Conservation (phyloP, 768 basidiomycete genomes). For the Gloeostereum incarnatum region DNA sequence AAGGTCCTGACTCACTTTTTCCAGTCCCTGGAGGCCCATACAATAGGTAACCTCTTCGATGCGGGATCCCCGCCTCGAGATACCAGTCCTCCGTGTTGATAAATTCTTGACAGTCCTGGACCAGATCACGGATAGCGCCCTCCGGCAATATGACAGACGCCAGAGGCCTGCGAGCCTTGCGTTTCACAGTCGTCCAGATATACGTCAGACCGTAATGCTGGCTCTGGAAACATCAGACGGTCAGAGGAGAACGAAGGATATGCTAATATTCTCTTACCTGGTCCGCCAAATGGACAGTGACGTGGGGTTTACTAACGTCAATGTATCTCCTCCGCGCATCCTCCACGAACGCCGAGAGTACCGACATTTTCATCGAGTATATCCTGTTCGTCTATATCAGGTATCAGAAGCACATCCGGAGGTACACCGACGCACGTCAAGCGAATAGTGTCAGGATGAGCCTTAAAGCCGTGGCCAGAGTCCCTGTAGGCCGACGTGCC, state of each 20-base stretch:
- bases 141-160: conserved; percentile 42
- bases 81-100: conserved; percentile 50
- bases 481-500: conserved; percentile 7
- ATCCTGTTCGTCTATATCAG: conserved; percentile 17
- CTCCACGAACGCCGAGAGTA: conserved; percentile 30
- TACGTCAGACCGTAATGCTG: conserved; percentile 9
- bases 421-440: conserved; percentile 22
- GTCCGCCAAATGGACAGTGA: conserved; percentile 28
- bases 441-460: conserved; percentile 8
- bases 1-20: conserved; percentile 31
- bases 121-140: conserved; percentile 34
- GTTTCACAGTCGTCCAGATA: conserved; percentile 12
- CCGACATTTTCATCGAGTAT: conserved; percentile 32
- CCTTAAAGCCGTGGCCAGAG: conserved; percentile 4
- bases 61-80: conserved; percentile 43
- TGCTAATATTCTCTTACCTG: conserved; percentile 14
- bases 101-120: conserved; percentile 45
- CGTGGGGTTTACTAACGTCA: conserved; percentile 27
- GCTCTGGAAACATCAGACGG: conserved; percentile 7
- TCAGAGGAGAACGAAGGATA: neutral
- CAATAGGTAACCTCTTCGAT: conserved; percentile 46
- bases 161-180: conserved; percentile 33
- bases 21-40: conserved; percentile 56
- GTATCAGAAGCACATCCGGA: conserved; percentile 1
- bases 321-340: conserved; percentile 30